Percentiles rank a stretch among this genome's conserved stretches.
phyloP scores from a whole-genome alignment of 805 yeast genomes.

The Debaryomyces tyrocola region DNA sequence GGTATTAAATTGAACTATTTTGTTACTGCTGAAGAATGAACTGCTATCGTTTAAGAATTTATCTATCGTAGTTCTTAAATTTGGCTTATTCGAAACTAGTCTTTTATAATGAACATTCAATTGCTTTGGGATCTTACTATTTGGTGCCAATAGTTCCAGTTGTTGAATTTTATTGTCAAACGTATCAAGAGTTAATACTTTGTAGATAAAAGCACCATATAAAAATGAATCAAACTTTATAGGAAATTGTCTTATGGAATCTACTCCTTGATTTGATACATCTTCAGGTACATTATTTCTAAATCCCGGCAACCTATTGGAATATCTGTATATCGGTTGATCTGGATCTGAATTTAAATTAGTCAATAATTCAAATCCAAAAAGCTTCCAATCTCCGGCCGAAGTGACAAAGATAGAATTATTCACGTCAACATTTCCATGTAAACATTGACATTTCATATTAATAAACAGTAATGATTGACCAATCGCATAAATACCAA shows the following conservation, averaged over 20 bases:
- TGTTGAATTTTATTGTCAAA: constrained; percentile 5
- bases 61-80: constrained; percentile 32
- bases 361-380: constrained; percentile 74
- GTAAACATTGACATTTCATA: constrained; percentile 55
- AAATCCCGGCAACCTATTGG: constrained; percentile 21
- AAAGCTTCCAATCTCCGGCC: constrained; percentile 81
- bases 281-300: constrained; percentile 47
- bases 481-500: constrained; percentile 59
- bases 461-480: constrained; percentile 59
- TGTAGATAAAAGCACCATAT: constrained; percentile 56
- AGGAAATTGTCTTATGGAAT: constrained; percentile 33
- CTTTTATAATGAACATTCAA: constrained; percentile 38
- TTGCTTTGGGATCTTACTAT: constrained; percentile 33
- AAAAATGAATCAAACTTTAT: constrained; percentile 63
- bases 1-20: constrained; percentile 51
- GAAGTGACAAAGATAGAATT: constrained; percentile 61
- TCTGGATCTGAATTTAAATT: constrained; percentile 48
- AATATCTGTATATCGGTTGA: constrained; percentile 41
- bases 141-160: constrained; percentile 4
- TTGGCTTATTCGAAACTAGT: constrained; percentile 34
- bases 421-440: constrained; percentile 56
- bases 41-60: constrained; percentile 27
- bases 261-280: constrained; percentile 45
- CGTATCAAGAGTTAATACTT: constrained; percentile 35
- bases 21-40: constrained; percentile 33